Base-by-base conservation (phyloP, 306 rosid species). In the Begonia masoniana region DNA sequence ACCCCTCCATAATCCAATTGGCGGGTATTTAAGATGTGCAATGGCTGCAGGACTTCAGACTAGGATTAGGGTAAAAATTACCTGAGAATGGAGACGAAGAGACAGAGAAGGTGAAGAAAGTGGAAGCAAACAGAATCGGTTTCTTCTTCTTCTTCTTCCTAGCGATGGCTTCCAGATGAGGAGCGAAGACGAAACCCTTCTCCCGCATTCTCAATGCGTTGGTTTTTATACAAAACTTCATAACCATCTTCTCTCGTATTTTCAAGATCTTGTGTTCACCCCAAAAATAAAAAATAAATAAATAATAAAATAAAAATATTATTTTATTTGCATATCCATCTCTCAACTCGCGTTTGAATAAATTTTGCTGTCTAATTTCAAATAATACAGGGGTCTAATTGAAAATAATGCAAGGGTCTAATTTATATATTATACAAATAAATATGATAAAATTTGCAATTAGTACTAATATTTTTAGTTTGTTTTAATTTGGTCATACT, bases 101-200 rank as follows among this genome's bases (percentile, higher is more conserved):
- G 15, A 58, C 4, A 24, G 19, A 15, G 14, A 12, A 16, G 21
- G 2, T 14, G 23, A 49, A 49, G 39, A 47, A 17, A 10, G 17
- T 36, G 17, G 55, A 59, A 59, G 15, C 35, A 35, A 59, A 59
- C 54, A 7, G 39, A 31, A 31, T 14, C 16, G 15, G 2, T 23
- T 59, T 59, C 62, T 47, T 59, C 49, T 48, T n/a, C 49, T 45
- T 45, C 49, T 31, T 46, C 49, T 15, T 16, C 35, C 41, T 5
- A 31, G 9, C 39, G 39, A 31, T 39, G 63, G 49, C 45, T 43
- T 53, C 41, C 55, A 59, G 55, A 26, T 47, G 63, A 59, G 17
- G 50, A 59, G 47, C 39, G 63, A 59, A 52, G 63, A 59, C 55
- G 63, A 59, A 59, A 59, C 55, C 63, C 63, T 59, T 56, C 10